Evolutionary conservation across 805 yeast species (phyloP).

Genomic region (Yueomyces sp.): DNA sequence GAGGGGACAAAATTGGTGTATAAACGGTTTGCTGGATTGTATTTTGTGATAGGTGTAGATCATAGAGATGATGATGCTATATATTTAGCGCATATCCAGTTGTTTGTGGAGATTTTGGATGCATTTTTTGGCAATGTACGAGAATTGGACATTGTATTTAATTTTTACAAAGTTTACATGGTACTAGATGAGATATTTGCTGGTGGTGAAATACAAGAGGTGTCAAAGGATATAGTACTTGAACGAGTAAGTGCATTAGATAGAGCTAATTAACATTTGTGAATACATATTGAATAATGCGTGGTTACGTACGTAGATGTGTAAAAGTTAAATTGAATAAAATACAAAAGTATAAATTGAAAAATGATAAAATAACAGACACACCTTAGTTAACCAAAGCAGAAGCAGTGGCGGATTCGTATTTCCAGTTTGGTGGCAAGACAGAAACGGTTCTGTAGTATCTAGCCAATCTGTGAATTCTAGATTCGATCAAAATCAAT

Average conservation of each 20-base stretch:
- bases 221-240: slow-evolving; percentile 55
- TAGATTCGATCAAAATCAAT: slow-evolving; percentile 98
- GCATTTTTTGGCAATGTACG: slow-evolving; percentile 81
- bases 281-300: too few relatives aligned
- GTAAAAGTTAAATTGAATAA: too few relatives aligned
- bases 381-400: slow-evolving; percentile 83
- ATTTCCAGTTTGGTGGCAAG: slow-evolving; percentile 99
- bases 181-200: slow-evolving; percentile 78
- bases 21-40: slow-evolving; percentile 83
- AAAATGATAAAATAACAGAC: background rate
- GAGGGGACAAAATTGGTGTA: slow-evolving; percentile 58
- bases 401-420: slow-evolving; percentile 99
- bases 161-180: slow-evolving; percentile 71
- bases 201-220: slow-evolving; percentile 86
- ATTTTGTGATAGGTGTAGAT: slow-evolving; percentile 75
- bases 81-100: slow-evolving; percentile 71
- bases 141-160: slow-evolving; percentile 85
- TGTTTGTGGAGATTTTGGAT: slow-evolving; percentile 81
- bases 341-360: background rate
- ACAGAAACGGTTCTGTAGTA: slow-evolving; percentile 99
- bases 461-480: slow-evolving; percentile 99
- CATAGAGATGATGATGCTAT: slow-evolving; percentile 69
- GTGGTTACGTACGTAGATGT: too few relatives aligned
- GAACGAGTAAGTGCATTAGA: slow-evolving; percentile 55
- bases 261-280: slow-evolving; percentile 8